A percentile compares a stretch with the other conserved stretches of the same genome.
Conservation (phyloP, 2,329 filamentous ascomycete genomes). For the Pseudopyricularia cyperi region DNA sequence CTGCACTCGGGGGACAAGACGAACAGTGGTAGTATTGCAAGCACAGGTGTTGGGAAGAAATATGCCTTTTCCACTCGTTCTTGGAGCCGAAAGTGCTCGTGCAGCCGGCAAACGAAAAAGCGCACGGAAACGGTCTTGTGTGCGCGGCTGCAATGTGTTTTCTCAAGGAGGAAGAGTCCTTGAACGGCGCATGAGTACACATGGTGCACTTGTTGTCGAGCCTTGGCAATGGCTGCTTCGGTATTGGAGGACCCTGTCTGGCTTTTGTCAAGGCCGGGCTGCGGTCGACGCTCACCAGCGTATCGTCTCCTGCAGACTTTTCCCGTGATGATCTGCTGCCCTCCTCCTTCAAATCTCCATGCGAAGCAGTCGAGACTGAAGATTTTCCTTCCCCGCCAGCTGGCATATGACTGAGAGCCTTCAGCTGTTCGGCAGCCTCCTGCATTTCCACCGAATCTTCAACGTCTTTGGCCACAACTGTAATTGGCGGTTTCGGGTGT, state of each 20-base stretch:
- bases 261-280: slow-evolving; percentile 16
- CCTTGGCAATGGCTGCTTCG: slow-evolving; percentile 30
- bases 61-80: slow-evolving; percentile 96
- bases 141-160: slow-evolving; percentile 58
- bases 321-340: slow-evolving; percentile 27
- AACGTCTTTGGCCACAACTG: slow-evolving; percentile 29
- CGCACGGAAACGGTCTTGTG: slow-evolving; percentile 68
- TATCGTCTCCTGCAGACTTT: slow-evolving; percentile 27
- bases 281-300: slow-evolving; percentile 18
- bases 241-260: slow-evolving; percentile 33
- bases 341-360: slow-evolving; percentile 9
- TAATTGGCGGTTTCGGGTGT: slow-evolving; percentile 8
- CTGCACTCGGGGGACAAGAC: slow-evolving; percentile 38
- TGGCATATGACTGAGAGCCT: slow-evolving; percentile 50
- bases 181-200: slow-evolving; percentile 53
- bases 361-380: background rate
- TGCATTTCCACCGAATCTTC: slow-evolving; percentile 59
- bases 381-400: slow-evolving; percentile 28
- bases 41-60: slow-evolving; percentile 77
- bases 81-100: slow-evolving; percentile 76
- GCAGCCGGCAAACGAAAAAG: slow-evolving; percentile 76
- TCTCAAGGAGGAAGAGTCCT: slow-evolving; percentile 50
- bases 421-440: slow-evolving; percentile 53
- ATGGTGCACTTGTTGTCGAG: slow-evolving; percentile 48
- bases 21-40: slow-evolving; percentile 53